Base-by-base conservation (phyloP, 1,284 basidiomycete genomes). In the Binderoboletus segoi region DNA sequence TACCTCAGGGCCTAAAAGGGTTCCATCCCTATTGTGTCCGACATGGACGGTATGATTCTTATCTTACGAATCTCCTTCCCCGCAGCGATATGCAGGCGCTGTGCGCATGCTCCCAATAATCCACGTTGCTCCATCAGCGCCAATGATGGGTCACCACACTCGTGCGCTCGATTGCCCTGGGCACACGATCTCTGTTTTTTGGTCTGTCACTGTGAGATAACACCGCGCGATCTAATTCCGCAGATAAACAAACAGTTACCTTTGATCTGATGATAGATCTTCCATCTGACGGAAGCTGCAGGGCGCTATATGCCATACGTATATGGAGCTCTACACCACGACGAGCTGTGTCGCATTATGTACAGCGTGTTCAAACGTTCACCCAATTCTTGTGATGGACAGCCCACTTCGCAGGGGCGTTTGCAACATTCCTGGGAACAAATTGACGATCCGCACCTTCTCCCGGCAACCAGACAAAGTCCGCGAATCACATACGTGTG, bases 401-500 rank as follows among this genome's bases (percentile, higher is more conserved):
- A 23, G 30, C 52, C 49, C 11, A 12, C 8, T 35, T 41, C 18
- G 35, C 52, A 62, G 49, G 51, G 42, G 2, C n/a, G 21, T 18
- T n/a, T 26, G 32, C 32, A 21, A 45, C 40, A 42, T 11, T 7
- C 24, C 41, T n/a, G 38, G 10, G 30, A 37, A 37, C 44, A 53
- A 53, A 45, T 63, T 60, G 60, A 50, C 57, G 65, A 67, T 61
- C 63, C 65, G 53, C 62, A 59, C 33, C 38, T 41, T 43, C 12
- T 40, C 41, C 38, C 18, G 49, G 11, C 18, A n/a, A 45, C 44
- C 23, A 16, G 8, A 21, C 33, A 53, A 59, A 53, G 58, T 61
- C 61, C 63, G 49, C 61, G 52, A 61, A 63, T 23, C 2, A n/a
- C 43, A 30, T 21, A 6, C 12, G 24, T 21, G 20, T 24, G 21